Percentiles rank a stretch among this genome's conserved stretches.
Evolutionary conservation across 805 yeast species (phyloP).

Genomic region (Saccharomycopsis selenospora): DNA sequence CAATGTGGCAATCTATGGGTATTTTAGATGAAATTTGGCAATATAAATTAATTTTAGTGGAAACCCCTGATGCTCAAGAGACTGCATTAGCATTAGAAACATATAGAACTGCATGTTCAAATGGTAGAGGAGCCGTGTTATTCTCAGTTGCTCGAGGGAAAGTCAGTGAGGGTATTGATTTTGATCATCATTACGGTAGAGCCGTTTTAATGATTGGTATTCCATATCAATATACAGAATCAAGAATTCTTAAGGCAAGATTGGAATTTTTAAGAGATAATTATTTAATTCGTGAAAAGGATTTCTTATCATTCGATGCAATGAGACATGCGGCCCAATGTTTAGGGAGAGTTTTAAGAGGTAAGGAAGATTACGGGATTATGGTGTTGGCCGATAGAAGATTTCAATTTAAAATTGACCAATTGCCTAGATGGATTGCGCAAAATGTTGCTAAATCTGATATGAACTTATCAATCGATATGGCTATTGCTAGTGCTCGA

Average conservation of each 20-base stretch:
- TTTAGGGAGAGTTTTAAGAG: slow-evolving; percentile 92
- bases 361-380: slow-evolving; percentile 97
- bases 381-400: slow-evolving; percentile 97
- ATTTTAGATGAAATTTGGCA: slow-evolving; percentile 98
- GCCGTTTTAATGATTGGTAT: slow-evolving; percentile 98
- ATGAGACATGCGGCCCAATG: slow-evolving; percentile 99
- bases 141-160: slow-evolving; percentile 98
- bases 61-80: slow-evolving; percentile 98
- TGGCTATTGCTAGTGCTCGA: slow-evolving; percentile 93
- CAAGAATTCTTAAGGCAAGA: slow-evolving; percentile 90
- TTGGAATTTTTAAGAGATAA: slow-evolving; percentile 89
- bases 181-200: slow-evolving; percentile 96
- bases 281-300: slow-evolving; percentile 87
- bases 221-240: slow-evolving; percentile 98
- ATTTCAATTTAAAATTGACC: slow-evolving; percentile 76
- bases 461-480: slow-evolving; percentile 86
- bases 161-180: slow-evolving; percentile 98
- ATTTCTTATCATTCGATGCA: slow-evolving; percentile 94
- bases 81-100: slow-evolving; percentile 94
- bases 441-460: slow-evolving; percentile 92
- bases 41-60: slow-evolving; percentile 87
- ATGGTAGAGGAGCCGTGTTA: slow-evolving; percentile 95
- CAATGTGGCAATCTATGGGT: slow-evolving; percentile 99
- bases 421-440: slow-evolving; percentile 94
- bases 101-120: slow-evolving; percentile 90